A percentile compares a stretch with the other conserved stretches of the same genome.
Evolutionary conservation across 805 yeast species (phyloP).

Genomic region (Suhomyces vadensis): DNA sequence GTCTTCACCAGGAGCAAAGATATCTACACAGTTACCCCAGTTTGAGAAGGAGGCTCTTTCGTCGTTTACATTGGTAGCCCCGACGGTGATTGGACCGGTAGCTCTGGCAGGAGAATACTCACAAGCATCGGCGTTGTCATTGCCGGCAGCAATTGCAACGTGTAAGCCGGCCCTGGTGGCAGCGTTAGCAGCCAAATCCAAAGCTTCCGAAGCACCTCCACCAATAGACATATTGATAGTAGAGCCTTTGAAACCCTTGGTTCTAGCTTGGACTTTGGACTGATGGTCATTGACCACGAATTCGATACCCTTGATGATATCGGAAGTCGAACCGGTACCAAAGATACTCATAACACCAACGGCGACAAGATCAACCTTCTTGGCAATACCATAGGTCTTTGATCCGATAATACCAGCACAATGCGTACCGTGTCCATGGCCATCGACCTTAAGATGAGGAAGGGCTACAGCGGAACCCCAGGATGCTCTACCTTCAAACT

Average conservation of each 20-base stretch:
- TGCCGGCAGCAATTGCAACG: slow-evolving; percentile 96
- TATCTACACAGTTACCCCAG: slow-evolving; percentile 93
- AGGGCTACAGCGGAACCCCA: slow-evolving; percentile 51
- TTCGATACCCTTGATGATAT: slow-evolving; percentile 46
- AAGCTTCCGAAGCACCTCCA: slow-evolving; percentile 86
- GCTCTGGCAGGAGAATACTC: slow-evolving; percentile 89
- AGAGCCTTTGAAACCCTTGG: slow-evolving; percentile 77
- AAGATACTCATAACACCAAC: slow-evolving; percentile 42
- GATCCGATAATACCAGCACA: slow-evolving; percentile 90
- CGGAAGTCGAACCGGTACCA: slow-evolving; percentile 43
- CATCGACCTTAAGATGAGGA: slow-evolving; percentile 50
- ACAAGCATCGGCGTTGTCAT: slow-evolving; percentile 92
- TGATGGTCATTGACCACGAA: slow-evolving; percentile 42
- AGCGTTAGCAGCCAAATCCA: slow-evolving; percentile 85
- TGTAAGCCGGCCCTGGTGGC: slow-evolving; percentile 87
- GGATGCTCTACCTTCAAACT: slow-evolving; percentile 61
- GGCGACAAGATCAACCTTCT: slow-evolving; percentile 46
- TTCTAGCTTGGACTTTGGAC: slow-evolving; percentile 44
- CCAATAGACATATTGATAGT: slow-evolving; percentile 93
- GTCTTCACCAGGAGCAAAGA: slow-evolving; percentile 95
- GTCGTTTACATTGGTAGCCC: slow-evolving; percentile 89
- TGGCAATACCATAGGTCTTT: slow-evolving; percentile 79
- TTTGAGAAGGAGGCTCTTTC: slow-evolving; percentile 93
- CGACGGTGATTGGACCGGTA: slow-evolving; percentile 83
- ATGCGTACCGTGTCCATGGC: slow-evolving; percentile 92